Conservation (phyloP, 768 basidiomycete species). For the Cystofilobasidium ferigula region DNA sequence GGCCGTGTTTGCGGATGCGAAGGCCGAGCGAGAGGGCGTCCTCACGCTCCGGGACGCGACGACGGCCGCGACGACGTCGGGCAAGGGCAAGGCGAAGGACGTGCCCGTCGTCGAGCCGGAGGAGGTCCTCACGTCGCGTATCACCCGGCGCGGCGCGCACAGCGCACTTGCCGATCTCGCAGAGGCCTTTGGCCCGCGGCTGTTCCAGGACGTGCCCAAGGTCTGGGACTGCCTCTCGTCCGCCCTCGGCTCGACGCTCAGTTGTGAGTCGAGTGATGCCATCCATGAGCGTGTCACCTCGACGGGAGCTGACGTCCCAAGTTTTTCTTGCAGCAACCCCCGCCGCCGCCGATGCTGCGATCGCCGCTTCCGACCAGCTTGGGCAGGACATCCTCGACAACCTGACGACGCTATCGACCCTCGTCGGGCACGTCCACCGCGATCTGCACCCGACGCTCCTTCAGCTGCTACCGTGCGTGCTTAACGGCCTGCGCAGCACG, state of each 20-base stretch:
- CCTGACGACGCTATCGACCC: constrained; percentile 73
- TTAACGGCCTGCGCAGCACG: constrained; percentile 65
- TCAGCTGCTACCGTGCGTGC: constrained; percentile 64
- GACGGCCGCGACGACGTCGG: constrained; percentile 31
- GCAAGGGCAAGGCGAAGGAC: constrained; percentile 28
- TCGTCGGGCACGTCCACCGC: constrained; percentile 62
- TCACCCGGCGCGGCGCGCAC: constrained; percentile 75
- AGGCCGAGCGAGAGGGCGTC: constrained; percentile 49
- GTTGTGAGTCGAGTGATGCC: neutral
- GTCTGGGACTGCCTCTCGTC: constrained; percentile 75
- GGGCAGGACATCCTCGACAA: constrained; percentile 90
- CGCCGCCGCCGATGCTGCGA: neutral
- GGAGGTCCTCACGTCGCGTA: constrained; percentile 52
- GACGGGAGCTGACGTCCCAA: no score
- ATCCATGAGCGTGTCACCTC: no score
- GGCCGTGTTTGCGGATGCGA: constrained; percentile 64
- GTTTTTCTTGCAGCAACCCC: neutral
- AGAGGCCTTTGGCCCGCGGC: constrained; percentile 54
- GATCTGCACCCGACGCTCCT: constrained; percentile 58
- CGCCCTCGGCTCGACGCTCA: neutral
- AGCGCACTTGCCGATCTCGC: constrained; percentile 73
- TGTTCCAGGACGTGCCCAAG: constrained; percentile 73
- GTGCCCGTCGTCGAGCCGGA: constrained; percentile 35
- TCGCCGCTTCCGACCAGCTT: constrained; percentile 36
- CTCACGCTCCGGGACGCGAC: constrained; percentile 52